phyloP scores from a whole-genome alignment of 306 rosid species.

The Acacia confusa region DNA sequence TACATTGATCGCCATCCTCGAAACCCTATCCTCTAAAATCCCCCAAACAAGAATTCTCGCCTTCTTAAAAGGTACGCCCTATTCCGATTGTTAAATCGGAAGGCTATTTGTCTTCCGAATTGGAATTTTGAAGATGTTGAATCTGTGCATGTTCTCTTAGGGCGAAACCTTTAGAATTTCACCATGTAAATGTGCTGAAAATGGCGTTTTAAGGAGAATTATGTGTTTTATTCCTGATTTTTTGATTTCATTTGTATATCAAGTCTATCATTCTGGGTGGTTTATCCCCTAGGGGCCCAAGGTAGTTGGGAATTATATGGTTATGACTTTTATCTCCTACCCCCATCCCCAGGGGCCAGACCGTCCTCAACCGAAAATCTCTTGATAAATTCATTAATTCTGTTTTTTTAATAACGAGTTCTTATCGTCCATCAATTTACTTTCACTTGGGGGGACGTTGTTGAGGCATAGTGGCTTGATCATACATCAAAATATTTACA shows the following conservation, averaged over 20 bases:
- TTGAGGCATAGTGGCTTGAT: background rate
- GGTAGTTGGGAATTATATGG: constrained; percentile 8
- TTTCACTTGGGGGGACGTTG: background rate
- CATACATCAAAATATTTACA: constrained; percentile 20
- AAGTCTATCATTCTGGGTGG: background rate
- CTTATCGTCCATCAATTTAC: background rate
- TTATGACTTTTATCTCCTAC: background rate
- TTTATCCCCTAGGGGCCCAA: background rate
- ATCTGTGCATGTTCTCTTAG: background rate
- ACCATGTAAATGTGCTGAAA: background rate
- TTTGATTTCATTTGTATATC: background rate
- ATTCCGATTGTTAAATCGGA: background rate
- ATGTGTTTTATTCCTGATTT: background rate
- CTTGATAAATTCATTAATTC: background rate
- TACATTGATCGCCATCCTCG: constrained; percentile 17
- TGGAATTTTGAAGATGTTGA: constrained; percentile 18
- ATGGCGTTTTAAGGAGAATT: constrained; percentile 17
- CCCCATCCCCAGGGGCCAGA: background rate
- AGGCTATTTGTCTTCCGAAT: constrained; percentile 14
- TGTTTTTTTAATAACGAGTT: background rate
- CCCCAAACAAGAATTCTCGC: constrained; percentile 9
- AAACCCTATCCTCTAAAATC: constrained; percentile 13
- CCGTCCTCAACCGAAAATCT: background rate
- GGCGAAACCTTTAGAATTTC: background rate
- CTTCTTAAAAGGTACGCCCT: constrained; percentile 28